These are phyloP conservation scores for Chenopodium quinoa DNA, from an alignment of 148 eudicot genomes.

Conservation along the genomic window DNA sequence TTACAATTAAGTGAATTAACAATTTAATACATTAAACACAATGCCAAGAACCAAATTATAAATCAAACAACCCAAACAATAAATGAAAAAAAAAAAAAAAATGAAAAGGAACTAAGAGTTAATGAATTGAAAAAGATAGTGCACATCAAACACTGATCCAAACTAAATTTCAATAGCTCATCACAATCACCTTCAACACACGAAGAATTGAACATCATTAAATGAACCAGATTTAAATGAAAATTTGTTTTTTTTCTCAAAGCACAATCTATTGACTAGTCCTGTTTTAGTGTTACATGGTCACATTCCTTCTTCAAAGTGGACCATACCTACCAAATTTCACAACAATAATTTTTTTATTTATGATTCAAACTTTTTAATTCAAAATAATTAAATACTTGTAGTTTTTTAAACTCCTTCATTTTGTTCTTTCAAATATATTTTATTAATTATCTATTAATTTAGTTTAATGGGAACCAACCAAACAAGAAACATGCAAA, in stretches of 20 bases:
- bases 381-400: background rate
- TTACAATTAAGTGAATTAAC: no score
- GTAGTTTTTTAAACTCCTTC: background rate
- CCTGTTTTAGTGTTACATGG: no score
- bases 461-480: background rate
- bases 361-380: background rate
- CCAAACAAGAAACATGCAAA: background rate
- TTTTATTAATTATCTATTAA: no score
- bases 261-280: slow-evolving; percentile 11
- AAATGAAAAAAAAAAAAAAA: no score
- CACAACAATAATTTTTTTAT: background rate
- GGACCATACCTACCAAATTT: slow-evolving; percentile 6
- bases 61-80: no score
- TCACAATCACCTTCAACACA: background rate
- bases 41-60: background rate
- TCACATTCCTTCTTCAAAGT: background rate
- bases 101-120: no score
- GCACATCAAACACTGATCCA: background rate
- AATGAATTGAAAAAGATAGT: no score
- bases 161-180: background rate
- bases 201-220: background rate
- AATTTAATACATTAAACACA: no score
- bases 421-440: no score
- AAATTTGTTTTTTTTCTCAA: background rate
- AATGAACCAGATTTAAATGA: background rate